Evolutionary conservation across 2,329 filamentous ascomycete species (phyloP).

Genomic region (Penicillium sp.): DNA sequence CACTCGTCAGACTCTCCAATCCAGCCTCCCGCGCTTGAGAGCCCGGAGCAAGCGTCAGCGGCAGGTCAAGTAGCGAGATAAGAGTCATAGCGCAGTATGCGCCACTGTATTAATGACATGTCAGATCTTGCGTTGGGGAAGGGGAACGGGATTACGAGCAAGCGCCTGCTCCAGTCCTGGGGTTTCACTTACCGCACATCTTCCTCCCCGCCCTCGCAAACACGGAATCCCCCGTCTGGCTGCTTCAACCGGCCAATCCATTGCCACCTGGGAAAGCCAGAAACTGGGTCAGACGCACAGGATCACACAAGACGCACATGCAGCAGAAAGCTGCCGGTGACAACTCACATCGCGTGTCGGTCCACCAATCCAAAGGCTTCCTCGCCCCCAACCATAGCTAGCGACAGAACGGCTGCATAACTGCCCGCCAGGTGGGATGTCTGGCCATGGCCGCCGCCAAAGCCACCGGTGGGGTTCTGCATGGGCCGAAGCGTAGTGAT

Average conservation of each 20-base stretch:
- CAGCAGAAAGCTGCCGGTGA: slow-evolving; percentile 1
- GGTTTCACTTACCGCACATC: slow-evolving; percentile 63
- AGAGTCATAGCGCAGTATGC: slow-evolving; percentile 85
- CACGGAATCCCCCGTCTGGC: slow-evolving; percentile 76
- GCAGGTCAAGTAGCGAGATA: slow-evolving; percentile 72
- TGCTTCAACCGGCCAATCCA: slow-evolving; percentile 85
- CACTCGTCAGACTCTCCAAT: slow-evolving; percentile 58
- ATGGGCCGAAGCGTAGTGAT: slow-evolving; percentile 67
- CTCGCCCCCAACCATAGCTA: slow-evolving; percentile 68
- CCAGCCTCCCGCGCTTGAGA: slow-evolving; percentile 59
- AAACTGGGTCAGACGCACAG: slow-evolving; percentile 19
- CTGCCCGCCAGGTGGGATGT: slow-evolving; percentile 78
- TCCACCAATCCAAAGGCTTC: slow-evolving; percentile 68
- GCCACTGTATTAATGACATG: slow-evolving; percentile 48
- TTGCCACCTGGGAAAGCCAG: slow-evolving; percentile 52
- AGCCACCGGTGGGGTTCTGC: slow-evolving; percentile 76
- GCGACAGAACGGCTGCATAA: slow-evolving; percentile 71
- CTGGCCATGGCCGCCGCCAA: slow-evolving; percentile 89
- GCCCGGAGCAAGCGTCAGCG: slow-evolving; percentile 65
- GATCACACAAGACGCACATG: not conserved
- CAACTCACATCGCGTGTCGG: slow-evolving; percentile 59
- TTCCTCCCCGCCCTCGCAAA: slow-evolving; percentile 78
- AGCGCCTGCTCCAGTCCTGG: not conserved
- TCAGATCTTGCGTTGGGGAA: slow-evolving; percentile 12
- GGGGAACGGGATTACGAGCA: slow-evolving; percentile 1